Percentiles rank a stretch among this genome's conserved stretches.
Conservation (phyloP, 768 basidiomycete species). For the Gymnopilus dilepis region DNA sequence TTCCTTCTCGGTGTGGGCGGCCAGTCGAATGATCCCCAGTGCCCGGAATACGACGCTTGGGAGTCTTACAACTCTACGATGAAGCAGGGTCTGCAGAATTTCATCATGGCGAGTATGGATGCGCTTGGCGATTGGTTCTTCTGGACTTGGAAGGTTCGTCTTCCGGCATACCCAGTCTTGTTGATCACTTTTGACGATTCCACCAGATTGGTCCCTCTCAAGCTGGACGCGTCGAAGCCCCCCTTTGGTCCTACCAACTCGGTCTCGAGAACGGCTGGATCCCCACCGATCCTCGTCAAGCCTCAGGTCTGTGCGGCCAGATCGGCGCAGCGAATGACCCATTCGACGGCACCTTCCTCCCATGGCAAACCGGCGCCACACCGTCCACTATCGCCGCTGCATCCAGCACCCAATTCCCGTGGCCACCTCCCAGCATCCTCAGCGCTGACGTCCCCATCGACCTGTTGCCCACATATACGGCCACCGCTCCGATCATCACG, state of each 20-base stretch:
- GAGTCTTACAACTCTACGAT: constrained; percentile 51
- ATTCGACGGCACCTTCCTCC: constrained; percentile 42
- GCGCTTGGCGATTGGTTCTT: constrained; percentile 49
- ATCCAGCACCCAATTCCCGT: constrained; percentile 49
- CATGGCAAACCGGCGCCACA: constrained; percentile 62
- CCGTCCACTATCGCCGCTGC: constrained; percentile 56
- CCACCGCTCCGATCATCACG: constrained; percentile 60
- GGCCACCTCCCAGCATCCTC: constrained; percentile 59
- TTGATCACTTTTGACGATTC: background rate
- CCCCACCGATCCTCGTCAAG: constrained; percentile 69
- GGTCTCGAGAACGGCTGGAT: constrained; percentile 76
- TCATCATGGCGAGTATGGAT: constrained; percentile 58
- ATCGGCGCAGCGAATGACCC: constrained; percentile 41
- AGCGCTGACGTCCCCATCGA: constrained; percentile 31
- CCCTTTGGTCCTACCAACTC: constrained; percentile 49
- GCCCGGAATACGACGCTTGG: constrained; percentile 54
- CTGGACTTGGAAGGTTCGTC: constrained; percentile 51
- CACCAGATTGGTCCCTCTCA: constrained; percentile 51
- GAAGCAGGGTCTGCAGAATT: constrained; percentile 49
- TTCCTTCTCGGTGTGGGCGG: constrained; percentile 31
- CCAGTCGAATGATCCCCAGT: constrained; percentile 44
- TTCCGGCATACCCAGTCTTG: no score
- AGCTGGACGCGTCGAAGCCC: constrained; percentile 39
- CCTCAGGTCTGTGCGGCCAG: constrained; percentile 62
- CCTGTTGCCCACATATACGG: constrained; percentile 67